phyloP scores from a whole-genome alignment of 1,139 yeast species.

The Kodamaea derodonti region DNA sequence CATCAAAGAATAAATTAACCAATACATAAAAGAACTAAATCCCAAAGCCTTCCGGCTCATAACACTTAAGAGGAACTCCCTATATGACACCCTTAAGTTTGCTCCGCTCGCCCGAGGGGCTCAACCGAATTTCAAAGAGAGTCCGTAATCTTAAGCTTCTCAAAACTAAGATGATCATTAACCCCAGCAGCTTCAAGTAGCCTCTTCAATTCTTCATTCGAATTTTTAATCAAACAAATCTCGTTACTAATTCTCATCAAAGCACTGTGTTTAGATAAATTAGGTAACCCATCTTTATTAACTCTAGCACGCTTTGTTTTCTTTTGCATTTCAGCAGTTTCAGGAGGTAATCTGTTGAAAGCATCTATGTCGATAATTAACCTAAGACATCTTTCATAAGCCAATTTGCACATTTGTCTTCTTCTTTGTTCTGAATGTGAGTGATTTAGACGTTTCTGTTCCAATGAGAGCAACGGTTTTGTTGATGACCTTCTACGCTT shows the following conservation, averaged over 20 bases:
- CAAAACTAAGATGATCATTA: conserved; percentile 10
- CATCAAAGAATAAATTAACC: neutral
- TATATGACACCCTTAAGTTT: too few relatives aligned
- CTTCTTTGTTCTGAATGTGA: conserved; percentile 74
- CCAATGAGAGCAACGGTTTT: conserved; percentile 53
- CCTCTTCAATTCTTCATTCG: conserved; percentile 31
- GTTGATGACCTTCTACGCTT: conserved; percentile 32
- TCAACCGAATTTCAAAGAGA: neutral
- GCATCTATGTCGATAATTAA: conserved; percentile 41
- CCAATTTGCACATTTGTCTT: conserved; percentile 63
- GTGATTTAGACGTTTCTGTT: conserved; percentile 71
- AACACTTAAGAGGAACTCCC: too few relatives aligned
- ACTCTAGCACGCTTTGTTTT: conserved; percentile 41
- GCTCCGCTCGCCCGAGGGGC: too few relatives aligned
- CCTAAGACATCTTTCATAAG: conserved; percentile 50
- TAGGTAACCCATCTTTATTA: conserved; percentile 46
- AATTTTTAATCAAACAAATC: conserved; percentile 30
- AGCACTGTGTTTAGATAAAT: conserved; percentile 45
- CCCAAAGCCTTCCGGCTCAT: too few relatives aligned
- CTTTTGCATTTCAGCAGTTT: conserved; percentile 20
- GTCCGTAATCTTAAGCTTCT: conserved; percentile 3
- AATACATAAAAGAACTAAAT: neutral
- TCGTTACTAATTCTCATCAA: conserved; percentile 41
- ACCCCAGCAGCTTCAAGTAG: conserved; percentile 15
- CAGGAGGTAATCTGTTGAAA: conserved; percentile 26